phyloP scores from a whole-genome alignment of 768 basidiomycete genomes.

The Tephrocybe sp. region DNA sequence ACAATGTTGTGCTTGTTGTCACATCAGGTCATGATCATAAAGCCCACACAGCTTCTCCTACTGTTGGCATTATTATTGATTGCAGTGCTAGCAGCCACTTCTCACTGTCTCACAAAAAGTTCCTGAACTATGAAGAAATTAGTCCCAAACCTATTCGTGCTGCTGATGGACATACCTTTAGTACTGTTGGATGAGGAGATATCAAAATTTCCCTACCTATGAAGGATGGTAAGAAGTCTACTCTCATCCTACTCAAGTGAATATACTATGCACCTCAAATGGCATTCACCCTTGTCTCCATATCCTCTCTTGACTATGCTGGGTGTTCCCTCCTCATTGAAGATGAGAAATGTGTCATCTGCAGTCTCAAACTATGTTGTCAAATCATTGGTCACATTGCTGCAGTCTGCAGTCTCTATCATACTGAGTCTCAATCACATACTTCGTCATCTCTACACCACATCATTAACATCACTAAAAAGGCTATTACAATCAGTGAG shows the following conservation, averaged over 20 bases:
- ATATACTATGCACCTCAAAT: no score
- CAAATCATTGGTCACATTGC: constrained; percentile 24
- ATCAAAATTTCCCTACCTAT: background rate
- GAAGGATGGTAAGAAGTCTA: background rate
- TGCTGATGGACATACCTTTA: constrained; percentile 5
- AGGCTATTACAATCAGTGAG: constrained; percentile 22
- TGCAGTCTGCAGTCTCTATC: constrained; percentile 22
- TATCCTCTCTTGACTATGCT: no score
- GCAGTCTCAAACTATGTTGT: no score
- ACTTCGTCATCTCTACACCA: constrained; percentile 2
- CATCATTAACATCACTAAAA: no score
- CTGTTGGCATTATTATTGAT: constrained; percentile 4
- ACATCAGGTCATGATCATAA: constrained; percentile 3
- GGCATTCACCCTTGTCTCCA: no score
- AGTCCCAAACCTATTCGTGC: constrained; percentile 7
- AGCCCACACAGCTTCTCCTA: background rate
- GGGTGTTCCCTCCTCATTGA: no score
- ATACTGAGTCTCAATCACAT: constrained; percentile 8
- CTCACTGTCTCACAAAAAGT: constrained; percentile 1
- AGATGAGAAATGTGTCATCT: no score
- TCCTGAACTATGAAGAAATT: constrained; percentile 9
- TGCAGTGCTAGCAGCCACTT: constrained; percentile 14
- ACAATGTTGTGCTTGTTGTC: constrained; percentile 3
- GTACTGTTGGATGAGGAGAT: constrained; percentile 2
- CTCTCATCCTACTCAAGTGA: background rate